phyloP scores from a whole-genome alignment of 495 filamentous ascomycete species.

The Xylaria palmicola region DNA sequence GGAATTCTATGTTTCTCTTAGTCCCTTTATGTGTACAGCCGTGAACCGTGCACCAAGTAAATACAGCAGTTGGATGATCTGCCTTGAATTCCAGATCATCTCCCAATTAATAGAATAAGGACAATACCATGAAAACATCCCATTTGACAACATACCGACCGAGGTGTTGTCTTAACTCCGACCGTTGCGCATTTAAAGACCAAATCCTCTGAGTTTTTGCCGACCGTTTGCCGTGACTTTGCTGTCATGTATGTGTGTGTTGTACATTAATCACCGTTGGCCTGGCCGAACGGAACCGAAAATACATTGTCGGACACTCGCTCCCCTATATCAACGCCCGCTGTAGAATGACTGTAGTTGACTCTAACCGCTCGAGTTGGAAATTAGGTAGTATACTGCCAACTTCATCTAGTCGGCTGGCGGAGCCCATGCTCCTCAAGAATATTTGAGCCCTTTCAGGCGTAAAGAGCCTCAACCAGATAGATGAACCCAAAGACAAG shows the following conservation, averaged over 20 bases:
- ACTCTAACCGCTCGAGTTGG: not conserved
- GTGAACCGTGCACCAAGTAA: not conserved
- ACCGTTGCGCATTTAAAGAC: constrained; percentile 20
- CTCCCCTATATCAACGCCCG: constrained; percentile 7
- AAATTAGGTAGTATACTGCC: constrained; percentile 18
- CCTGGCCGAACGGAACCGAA: not conserved
- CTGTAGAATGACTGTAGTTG: not conserved
- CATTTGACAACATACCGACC: constrained; percentile 17
- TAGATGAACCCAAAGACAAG: constrained; percentile 90
- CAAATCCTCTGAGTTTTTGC: not conserved
- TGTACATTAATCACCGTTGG: constrained; percentile 9
- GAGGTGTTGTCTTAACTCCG: constrained; percentile 29
- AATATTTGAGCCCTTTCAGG: constrained; percentile 23
- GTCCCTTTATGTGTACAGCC: not conserved
- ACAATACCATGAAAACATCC: not conserved
- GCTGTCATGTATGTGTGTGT: not conserved
- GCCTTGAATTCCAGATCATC: not conserved
- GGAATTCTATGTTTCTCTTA: not conserved
- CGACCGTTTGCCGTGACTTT: not conserved
- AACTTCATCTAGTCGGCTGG: not conserved
- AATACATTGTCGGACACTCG: not conserved
- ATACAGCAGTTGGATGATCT: not conserved
- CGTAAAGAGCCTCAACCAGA: constrained; percentile 73
- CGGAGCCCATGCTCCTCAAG: not conserved
- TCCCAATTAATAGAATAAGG: not conserved